Percentiles rank a stretch among this genome's conserved stretches.
Evolutionary conservation across 495 filamentous ascomycete genomes (phyloP).

Genomic region (Aspergillus steynii): DNA sequence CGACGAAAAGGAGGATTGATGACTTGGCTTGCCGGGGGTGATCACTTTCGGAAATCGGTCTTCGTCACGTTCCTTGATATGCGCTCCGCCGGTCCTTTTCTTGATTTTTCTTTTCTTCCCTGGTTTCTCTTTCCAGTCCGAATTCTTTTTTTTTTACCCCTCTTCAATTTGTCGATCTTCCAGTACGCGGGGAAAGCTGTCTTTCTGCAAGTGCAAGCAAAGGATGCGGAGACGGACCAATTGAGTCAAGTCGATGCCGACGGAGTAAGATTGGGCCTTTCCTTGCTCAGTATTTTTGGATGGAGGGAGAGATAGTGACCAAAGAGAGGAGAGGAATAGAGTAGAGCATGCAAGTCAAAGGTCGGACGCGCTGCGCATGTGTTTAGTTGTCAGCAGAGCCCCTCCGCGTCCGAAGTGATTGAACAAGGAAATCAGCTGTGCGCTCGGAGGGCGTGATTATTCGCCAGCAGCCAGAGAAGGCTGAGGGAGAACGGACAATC

Average conservation of each 20-base stretch:
- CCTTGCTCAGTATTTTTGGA: slow-evolving; percentile 2
- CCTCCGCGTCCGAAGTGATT: slow-evolving; percentile 16
- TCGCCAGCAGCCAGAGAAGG: slow-evolving; percentile 19
- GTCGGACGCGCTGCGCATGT: slow-evolving; percentile 25
- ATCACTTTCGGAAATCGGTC: slow-evolving; percentile 16
- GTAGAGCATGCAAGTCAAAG: slow-evolving; percentile 24
- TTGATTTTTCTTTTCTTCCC: slow-evolving; percentile 8
- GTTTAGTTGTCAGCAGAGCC: slow-evolving; percentile 30
- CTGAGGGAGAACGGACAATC: slow-evolving; percentile 25
- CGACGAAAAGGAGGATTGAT: slow-evolving; percentile 3
- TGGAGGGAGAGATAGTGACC: slow-evolving; percentile 21
- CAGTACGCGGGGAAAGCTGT: slow-evolving; percentile 44
- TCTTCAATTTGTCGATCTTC: slow-evolving; percentile 40
- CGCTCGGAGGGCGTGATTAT: slow-evolving; percentile 27
- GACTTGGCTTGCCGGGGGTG: slow-evolving; percentile 15
- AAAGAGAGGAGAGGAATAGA: slow-evolving; percentile 16
- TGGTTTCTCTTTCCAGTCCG: slow-evolving; percentile 8
- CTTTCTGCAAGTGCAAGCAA: slow-evolving; percentile 30
- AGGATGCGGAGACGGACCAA: slow-evolving; percentile 35
- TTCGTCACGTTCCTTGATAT: slow-evolving; percentile 19
- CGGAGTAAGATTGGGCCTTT: slow-evolving; percentile 15
- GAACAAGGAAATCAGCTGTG: slow-evolving; percentile 16
- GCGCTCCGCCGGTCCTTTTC: slow-evolving; percentile 10
- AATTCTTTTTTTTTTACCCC: slow-evolving; percentile 27
- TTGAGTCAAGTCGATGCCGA: slow-evolving; percentile 24